These are phyloP conservation scores for Lagenidium sp. DNA, from an alignment of 352 stramenopile genomes.

Conservation along the genomic window DNA sequence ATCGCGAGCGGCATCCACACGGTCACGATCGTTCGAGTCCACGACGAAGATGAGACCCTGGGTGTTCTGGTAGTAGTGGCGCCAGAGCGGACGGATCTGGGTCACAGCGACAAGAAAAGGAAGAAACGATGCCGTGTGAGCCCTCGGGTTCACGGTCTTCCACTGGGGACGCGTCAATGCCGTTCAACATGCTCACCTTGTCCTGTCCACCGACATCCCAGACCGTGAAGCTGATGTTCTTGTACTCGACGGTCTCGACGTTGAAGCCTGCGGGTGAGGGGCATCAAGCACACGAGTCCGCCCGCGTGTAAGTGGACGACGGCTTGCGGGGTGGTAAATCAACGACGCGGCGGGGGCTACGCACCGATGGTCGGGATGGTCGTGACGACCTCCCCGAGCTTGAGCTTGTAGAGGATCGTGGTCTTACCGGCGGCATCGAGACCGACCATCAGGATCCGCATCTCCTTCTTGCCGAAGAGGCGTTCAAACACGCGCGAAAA, in stretches of 20 bases:
- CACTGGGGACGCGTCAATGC: too few species aligned
- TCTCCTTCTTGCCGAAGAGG: slow-evolving; percentile 99
- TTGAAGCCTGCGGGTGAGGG: slow-evolving; percentile 97
- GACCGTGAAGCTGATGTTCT: slow-evolving; percentile 99
- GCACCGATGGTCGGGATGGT: slow-evolving; percentile 96
- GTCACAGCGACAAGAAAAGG: too few species aligned
- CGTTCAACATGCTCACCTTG: too few species aligned
- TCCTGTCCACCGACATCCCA: slow-evolving; percentile 99
- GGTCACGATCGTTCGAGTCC: slow-evolving; percentile 98
- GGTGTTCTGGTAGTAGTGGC: slow-evolving; percentile 99
- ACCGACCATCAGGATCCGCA: slow-evolving; percentile 99
- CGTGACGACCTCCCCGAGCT: slow-evolving; percentile 92
- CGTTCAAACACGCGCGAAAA: slow-evolving; percentile 96
- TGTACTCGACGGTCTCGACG: slow-evolving; percentile 99
- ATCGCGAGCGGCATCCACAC: slow-evolving; percentile 95
- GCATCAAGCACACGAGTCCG: too few species aligned
- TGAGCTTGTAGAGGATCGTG: slow-evolving; percentile 97
- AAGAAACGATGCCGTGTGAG: too few species aligned
- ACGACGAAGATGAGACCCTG: slow-evolving; percentile 99
- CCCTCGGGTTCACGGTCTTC: too few species aligned
- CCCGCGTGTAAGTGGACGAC: too few species aligned
- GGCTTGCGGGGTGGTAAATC: too few species aligned
- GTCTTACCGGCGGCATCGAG: slow-evolving; percentile 99
- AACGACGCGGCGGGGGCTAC: too few species aligned
- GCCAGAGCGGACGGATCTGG: slow-evolving; percentile 95